phyloP scores from a whole-genome alignment of 2,329 filamentous ascomycete genomes.

The Nothomitra cinnamomea region DNA sequence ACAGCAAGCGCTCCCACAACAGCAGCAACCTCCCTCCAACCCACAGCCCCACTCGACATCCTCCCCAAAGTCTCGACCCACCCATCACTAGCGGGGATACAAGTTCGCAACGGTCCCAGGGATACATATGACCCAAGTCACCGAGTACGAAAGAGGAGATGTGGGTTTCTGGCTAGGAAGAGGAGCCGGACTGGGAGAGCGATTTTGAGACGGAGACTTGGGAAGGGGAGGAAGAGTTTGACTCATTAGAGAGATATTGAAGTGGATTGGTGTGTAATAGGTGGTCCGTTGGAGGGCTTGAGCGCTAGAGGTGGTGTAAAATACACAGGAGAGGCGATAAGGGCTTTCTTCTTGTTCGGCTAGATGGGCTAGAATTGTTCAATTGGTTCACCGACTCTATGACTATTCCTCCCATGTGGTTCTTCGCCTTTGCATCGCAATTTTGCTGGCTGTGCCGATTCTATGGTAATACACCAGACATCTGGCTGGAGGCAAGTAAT shows the following conservation, averaged over 20 bases:
- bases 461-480: too few species aligned
- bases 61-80: constrained; percentile 20
- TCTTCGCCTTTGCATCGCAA: neutral
- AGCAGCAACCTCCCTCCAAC: constrained; percentile 8
- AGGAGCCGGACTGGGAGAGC: constrained; percentile 35
- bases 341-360: neutral
- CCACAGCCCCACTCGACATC: constrained; percentile 16
- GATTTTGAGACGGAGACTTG: constrained; percentile 33
- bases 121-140: constrained; percentile 43
- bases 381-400: neutral
- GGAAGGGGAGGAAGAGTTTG: constrained; percentile 34
- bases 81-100: constrained; percentile 20
- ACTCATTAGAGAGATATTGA: constrained; percentile 27
- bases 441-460: too few species aligned
- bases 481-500: too few species aligned
- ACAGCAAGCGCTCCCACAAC: neutral
- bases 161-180: constrained; percentile 39
- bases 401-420: neutral
- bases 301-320: too few species aligned
- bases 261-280: neutral
- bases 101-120: constrained; percentile 30
- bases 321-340: neutral
- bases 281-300: neutral
- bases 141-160: constrained; percentile 41
- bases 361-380: neutral